A percentile compares a stretch with the other conserved stretches of the same genome.
Conservation (phyloP, 2,329 filamentous ascomycete genomes). For the Penicillium sclerotiorum region DNA sequence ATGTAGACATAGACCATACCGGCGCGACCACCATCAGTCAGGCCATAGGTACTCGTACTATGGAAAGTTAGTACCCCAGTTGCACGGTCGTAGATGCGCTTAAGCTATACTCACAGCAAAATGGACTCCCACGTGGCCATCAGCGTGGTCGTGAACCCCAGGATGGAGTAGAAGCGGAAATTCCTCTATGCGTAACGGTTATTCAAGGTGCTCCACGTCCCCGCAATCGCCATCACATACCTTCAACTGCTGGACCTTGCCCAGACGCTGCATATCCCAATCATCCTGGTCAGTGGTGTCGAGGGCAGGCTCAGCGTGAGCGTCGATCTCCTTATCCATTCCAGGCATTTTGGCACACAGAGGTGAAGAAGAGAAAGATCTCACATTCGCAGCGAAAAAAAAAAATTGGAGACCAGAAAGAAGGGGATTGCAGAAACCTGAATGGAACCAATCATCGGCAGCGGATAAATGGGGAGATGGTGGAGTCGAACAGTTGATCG, state of each 20-base stretch:
- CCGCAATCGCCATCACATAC: slow-evolving; percentile 20
- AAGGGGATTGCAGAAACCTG: neutral
- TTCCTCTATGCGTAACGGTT: slow-evolving; percentile 34
- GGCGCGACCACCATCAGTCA: slow-evolving; percentile 37
- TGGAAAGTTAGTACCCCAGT: neutral
- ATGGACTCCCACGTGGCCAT: slow-evolving; percentile 47
- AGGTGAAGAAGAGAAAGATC: neutral
- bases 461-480: neutral
- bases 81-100: neutral
- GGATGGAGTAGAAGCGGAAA: slow-evolving; percentile 43
- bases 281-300: slow-evolving; percentile 25
- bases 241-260: slow-evolving; percentile 53
- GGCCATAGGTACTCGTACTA: slow-evolving; percentile 31
- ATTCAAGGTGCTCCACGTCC: slow-evolving; percentile 10
- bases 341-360: slow-evolving; percentile 10
- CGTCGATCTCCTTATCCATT: slow-evolving; percentile 17
- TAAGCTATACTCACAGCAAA: slow-evolving; percentile 33
- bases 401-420: slow-evolving; percentile 10
- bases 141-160: slow-evolving; percentile 44
- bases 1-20: slow-evolving; percentile 44
- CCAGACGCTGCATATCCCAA: slow-evolving; percentile 52
- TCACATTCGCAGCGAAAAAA: neutral
- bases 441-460: neutral
- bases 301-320: slow-evolving; percentile 19
- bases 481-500: slow-evolving; percentile 1